Evolutionary conservation across 345 rosid genomes (phyloP).

Genomic region (Salix dunnii): DNA sequence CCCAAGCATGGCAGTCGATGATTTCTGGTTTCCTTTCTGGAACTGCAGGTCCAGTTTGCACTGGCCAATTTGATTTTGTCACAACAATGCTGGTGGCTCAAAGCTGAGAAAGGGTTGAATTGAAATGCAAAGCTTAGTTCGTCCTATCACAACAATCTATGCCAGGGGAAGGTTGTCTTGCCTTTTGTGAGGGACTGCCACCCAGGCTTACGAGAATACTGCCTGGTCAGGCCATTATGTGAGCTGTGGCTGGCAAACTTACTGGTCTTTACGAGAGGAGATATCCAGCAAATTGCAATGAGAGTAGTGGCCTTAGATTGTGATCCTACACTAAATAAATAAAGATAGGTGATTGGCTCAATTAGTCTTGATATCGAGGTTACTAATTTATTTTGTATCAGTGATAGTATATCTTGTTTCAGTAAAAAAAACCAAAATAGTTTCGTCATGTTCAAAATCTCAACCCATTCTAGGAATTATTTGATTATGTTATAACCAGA

Average conservation of each 20-base stretch:
- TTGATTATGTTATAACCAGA: no score
- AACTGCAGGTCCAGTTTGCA: constrained; percentile 82
- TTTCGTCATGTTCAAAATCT: no score
- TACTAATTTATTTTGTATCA: no score
- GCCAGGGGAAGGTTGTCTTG: constrained; percentile 71
- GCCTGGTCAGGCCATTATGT: constrained; percentile 95
- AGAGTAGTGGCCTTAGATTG: no score
- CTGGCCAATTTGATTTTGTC: constrained; percentile 96
- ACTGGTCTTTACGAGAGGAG: constrained; percentile 73
- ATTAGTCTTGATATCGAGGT: no score
- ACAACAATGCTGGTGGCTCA: constrained; percentile 96
- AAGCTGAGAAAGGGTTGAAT: constrained; percentile 45
- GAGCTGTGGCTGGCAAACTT: constrained; percentile 95
- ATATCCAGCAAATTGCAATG: constrained; percentile 19
- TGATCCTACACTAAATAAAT: no score
- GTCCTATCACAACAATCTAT: constrained; percentile 74
- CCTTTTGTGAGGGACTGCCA: constrained; percentile 83
- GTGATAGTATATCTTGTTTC: no score
- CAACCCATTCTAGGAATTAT: no score
- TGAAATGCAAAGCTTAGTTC: constrained; percentile 83
- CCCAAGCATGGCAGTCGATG: constrained; percentile 95
- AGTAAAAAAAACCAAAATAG: no score
- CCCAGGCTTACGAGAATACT: constrained; percentile 97
- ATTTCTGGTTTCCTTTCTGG: constrained; percentile 92
- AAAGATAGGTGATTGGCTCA: no score